A percentile compares a stretch with the other conserved stretches of the same genome.
These are phyloP conservation scores for Cyberlindnera veronae DNA, from an alignment of 805 yeast genomes.

Conservation along the genomic window DNA sequence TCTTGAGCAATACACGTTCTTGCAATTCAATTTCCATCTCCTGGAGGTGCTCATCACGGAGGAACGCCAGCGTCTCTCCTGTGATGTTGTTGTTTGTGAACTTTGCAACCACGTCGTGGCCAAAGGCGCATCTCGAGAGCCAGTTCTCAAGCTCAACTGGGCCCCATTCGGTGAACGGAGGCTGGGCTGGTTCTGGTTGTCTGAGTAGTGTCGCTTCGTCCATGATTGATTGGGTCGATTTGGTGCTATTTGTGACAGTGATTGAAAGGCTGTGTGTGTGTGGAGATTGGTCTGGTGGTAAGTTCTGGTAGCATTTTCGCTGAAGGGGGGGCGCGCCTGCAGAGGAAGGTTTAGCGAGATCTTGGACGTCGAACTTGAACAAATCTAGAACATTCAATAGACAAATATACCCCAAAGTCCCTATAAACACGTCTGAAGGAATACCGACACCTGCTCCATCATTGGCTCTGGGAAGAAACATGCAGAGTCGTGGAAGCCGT, in stretches of 20 bases:
- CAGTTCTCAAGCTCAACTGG: slow-evolving; percentile 25
- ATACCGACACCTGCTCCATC: background rate
- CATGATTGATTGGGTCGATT: background rate
- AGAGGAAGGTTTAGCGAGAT: too few relatives aligned
- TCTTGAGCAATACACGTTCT: slow-evolving; percentile 57
- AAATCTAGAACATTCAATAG: too few relatives aligned
- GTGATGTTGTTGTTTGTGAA: slow-evolving; percentile 61
- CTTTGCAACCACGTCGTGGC: slow-evolving; percentile 14
- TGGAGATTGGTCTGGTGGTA: too few relatives aligned
- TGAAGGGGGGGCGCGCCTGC: too few relatives aligned
- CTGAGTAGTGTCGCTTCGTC: slow-evolving; percentile 10
- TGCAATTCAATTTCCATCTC: slow-evolving; percentile 65
- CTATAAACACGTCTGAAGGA: background rate
- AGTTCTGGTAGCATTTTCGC: too few relatives aligned
- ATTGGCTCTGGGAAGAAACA: slow-evolving; percentile 1
- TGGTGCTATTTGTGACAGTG: background rate
- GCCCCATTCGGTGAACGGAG: slow-evolving; percentile 22
- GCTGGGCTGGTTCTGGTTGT: slow-evolving; percentile 3
- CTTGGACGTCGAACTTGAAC: too few relatives aligned
- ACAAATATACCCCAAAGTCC: background rate
- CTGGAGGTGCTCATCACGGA: slow-evolving; percentile 64
- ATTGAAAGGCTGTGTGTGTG: too few relatives aligned
- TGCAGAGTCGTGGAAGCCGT: slow-evolving; percentile 3
- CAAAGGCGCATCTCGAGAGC: slow-evolving; percentile 20
- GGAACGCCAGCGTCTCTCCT: slow-evolving; percentile 67